Evolutionary conservation across 192 early-diverging fungal species (phyloP), one percentile per base, ranked within the genome.

Genomic region (Diversispora eburnea): DNA sequence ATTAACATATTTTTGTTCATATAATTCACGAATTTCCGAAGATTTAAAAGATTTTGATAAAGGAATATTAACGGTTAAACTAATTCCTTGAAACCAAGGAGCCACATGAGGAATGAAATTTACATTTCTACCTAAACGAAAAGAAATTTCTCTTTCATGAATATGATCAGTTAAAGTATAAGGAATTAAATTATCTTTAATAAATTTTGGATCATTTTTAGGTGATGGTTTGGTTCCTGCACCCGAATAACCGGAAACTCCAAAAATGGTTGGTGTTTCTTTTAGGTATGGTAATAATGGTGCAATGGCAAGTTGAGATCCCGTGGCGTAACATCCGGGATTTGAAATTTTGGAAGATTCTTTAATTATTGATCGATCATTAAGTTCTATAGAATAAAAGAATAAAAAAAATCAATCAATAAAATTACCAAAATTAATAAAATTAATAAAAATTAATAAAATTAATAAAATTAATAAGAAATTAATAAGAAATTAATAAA

Each of bases 241-340:
- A n/a, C 98, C 98, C 76, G 92, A 94, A 86, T 99, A 99, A 17
- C 98, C 98, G 48, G 94, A 95, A 4, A 98, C 94, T 64, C 94
- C 95, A 88, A 97, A 95, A 39, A 98, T 86, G 33, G 94, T 91
- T 22, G 93, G 94, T 12, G 75, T 59, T 42, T 84, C 78, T 0
- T 77, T 85, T 60, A 94, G 61, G 70, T 82, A 88, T 8, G 88
- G 86, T 55, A 95, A 77, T 59, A 99, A 82, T 13, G 98, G 98
- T 8, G 88, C 90, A 70, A 98, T 80, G 0, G 92, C 88, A 74
- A 98, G 79, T 82, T 99, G 98, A 51, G 94, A 90, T 19, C 95
- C 98, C 3, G 98, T 99, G 5, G 98, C 98, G 80, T 99, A 99
- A 83, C 98, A 99, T 3, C 98, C 98, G 9, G 98, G 98, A 84